Evolutionary conservation across 1,284 basidiomycete genomes (phyloP).

Genomic region (Sanghuangporus sanghuang): DNA sequence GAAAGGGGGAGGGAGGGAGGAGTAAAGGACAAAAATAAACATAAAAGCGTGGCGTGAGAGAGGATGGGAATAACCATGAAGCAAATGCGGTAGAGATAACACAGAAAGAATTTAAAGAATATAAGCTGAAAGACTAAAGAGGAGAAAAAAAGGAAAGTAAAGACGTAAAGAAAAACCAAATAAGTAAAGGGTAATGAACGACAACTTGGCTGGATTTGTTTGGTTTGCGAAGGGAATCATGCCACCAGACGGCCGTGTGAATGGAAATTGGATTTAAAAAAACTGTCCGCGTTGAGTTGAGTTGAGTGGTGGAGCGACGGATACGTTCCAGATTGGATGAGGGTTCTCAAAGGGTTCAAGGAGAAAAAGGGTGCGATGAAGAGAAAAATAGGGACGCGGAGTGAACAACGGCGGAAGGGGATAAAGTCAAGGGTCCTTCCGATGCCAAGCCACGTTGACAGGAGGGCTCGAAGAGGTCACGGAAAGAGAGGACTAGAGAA

Average conservation of each 20-base stretch:
- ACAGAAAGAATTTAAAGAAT: background rate
- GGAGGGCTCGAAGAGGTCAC: background rate
- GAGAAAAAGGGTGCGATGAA: background rate
- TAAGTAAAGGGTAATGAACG: background rate
- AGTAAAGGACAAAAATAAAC: conserved; percentile 1
- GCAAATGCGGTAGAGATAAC: background rate
- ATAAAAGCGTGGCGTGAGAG: background rate
- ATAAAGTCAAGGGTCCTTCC: background rate
- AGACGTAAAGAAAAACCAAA: conserved; percentile 2
- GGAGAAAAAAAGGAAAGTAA: background rate
- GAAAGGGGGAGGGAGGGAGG: no score
- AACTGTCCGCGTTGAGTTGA: background rate
- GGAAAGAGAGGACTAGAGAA: background rate
- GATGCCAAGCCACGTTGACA: background rate
- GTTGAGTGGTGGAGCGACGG: background rate
- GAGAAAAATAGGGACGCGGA: background rate
- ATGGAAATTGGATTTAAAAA: background rate
- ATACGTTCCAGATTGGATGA: background rate
- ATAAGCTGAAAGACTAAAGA: background rate
- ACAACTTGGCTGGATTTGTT: background rate
- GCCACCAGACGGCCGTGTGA: background rate
- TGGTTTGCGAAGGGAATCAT: background rate
- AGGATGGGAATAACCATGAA: background rate
- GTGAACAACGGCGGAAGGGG: background rate
- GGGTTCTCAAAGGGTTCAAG: background rate